These are phyloP conservation scores for Microsporum canis DNA, from an alignment of 2,329 filamentous ascomycete genomes.

Conservation along the genomic window DNA sequence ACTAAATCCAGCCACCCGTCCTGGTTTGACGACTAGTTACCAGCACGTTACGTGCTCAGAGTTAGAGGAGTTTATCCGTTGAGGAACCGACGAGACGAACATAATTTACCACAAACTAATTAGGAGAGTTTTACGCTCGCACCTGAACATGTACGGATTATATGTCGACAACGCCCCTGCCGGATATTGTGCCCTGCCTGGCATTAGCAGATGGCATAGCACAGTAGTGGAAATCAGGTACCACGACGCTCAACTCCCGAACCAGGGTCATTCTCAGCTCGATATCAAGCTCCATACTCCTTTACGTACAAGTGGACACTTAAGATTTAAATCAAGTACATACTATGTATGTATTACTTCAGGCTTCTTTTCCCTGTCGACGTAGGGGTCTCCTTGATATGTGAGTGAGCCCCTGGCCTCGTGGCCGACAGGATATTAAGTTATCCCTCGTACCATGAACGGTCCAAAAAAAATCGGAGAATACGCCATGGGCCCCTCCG, in stretches of 20 bases:
- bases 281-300: neutral
- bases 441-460: neutral
- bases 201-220: neutral
- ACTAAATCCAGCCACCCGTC: neutral
- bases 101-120: neutral
- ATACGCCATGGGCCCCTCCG: neutral
- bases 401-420: neutral
- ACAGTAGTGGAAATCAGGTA: neutral
- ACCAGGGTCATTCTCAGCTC: neutral
- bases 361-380: neutral
- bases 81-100: neutral
- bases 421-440: slow-evolving; percentile 1
- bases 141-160: neutral
- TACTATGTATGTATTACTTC: neutral
- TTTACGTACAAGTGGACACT: neutral
- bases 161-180: neutral
- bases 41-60: neutral
- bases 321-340: neutral
- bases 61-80: neutral
- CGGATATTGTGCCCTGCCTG: neutral
- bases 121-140: neutral
- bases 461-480: slow-evolving; percentile 4
- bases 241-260: neutral
- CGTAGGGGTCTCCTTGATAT: neutral
- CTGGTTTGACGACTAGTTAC: neutral